Base-by-base conservation (phyloP, 1,139 yeast genomes). In the Lodderomyces jiufengensis region DNA sequence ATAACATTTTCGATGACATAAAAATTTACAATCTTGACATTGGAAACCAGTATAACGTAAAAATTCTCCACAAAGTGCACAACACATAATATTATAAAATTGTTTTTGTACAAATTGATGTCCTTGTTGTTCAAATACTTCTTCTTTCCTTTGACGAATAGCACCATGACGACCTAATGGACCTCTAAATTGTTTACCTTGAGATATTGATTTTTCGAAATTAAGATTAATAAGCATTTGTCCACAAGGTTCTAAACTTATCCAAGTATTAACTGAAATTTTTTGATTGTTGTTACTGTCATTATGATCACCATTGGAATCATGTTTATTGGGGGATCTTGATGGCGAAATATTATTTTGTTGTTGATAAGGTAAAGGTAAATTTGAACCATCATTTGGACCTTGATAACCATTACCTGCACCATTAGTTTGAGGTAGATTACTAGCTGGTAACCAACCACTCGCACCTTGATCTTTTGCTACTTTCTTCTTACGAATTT, bases 101-200 rank as follows among this genome's bases (percentile, higher is more conserved):
- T 88, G 96, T 50, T 87, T 92, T 57, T 87, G 96, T 27, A 87
- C 95, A 65, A 92, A 92, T 59, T 87, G 95, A 63, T 92, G 98
- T 10, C 98, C 98, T 55, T 87, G 95, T 53, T 92, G 95, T 60
- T 90, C 97, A 56, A 80, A 87, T 1, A 92, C 87, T 52, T 90
- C 97, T 54, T 90, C 97, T 52, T 90, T 90, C 67, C 86, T 80
- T 61, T 87, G 94, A 52, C 96, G 83, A 48, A 92, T 92, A 42
- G 98, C 98, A 63, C 97, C 97, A 57, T 90, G 96, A 70, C 98
- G 95, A 14, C 96, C 97, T 44, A 92, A 75, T 0, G 86, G 87
- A 13, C 84, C 87, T 59, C 76, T 66, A 36, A 74, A 74, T 35
- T 70, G 73, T 18, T 77, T 78, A 12, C 76, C 66, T 10, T 72